Base-by-base conservation (phyloP, 23 red algal species). In the Gracilariopsis chorda region DNA sequence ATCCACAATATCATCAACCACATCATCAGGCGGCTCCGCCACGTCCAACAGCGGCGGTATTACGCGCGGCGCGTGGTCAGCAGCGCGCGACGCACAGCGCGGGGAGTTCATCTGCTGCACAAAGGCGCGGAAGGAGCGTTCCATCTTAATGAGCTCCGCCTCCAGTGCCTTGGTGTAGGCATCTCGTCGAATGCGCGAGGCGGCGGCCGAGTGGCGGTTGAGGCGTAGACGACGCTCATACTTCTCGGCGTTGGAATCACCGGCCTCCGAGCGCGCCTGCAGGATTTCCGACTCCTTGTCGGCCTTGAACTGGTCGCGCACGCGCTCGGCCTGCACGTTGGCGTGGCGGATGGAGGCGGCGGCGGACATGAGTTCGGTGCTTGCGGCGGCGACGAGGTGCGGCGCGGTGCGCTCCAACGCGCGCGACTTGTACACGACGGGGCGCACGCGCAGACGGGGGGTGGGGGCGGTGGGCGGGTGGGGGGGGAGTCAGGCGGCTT, bases 91-190 rank as follows among this genome's bases (percentile, higher is more conserved):
- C 13, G 25, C 61, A 21, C 61, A 10, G 61, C 61, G 61, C 61
- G 12, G 11, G 9, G 12, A 10, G 61, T 34, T 34, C 43, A 53
- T 7, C 21, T 9, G 14, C 9, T 2, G 8, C 3, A 52, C 44
- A 11, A 58, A 1, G 1, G 24, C 45, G 45, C 44, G 1, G 44
- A 33, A 78, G 14, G 73, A 40, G 47, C 48, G 48, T 43, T 91
- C 87, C 71, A 80, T 52, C 3, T 64, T 10, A 4, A 81, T 73
- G 16, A 91, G 55, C 60, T 91, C 60, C n/a, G 68, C 73, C 83
- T 94, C 92, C 5, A 94, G 73, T 7, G 92, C 92, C 60, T 63
- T 68, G 25, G 84, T 87, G 53, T 94, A 94, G 19, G 83, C 81
- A 39, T 94, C 81, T 23, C 81, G 49, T 19, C 92, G 70, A 30